Evolutionary conservation across 2,329 filamentous ascomycete genomes (phyloP), one percentile per base, ranked within the genome.

Genomic region (Lachnellula occidentalis): DNA sequence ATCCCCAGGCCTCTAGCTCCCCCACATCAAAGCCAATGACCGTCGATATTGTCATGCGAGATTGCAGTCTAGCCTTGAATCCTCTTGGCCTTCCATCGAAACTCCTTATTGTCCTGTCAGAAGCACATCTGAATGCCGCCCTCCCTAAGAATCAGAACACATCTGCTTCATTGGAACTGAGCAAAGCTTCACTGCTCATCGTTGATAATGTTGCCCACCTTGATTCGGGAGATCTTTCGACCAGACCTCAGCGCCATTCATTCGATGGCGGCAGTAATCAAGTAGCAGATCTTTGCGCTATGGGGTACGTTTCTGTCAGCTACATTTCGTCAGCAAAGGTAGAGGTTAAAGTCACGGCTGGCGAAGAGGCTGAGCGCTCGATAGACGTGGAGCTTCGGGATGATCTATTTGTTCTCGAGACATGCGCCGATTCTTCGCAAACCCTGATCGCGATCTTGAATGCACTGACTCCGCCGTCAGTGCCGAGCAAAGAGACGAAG

Each of bases 381-480:
- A 71, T 96, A 14, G 86, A 94, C 61, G 78, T 96, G 1, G 89
- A 95, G 59, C 74, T 97, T 46, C 83, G 83, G 57, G 92, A 96
- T 65, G 87, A 95, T 60, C 78, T 99, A 1, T 77, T 99, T 51
- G 86, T 99, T 34, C 74, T 99, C 6, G 94, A 99, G 71, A 95
- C 92, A 1, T 99, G 95, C 66, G 94, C 94, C 31, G 94, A 99
- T 71, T 99, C 94, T 1, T 97, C 91, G 0, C 91, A 96, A 69
- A 99, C 94, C 0, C 78, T 99, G 14, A 86, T 96, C 50, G 79
- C 81, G 2, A 79, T 95, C 42, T 73, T 92, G 15, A 90, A 88
- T 64, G 91, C 87, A 0, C 77, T 99, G 4, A 84, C 86, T 37
- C 94, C 92, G 4, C 92, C 94, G 1, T 85, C 83, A 7, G 87